Conservation (phyloP, 441 rosid genomes). For the Capsella rubella region DNA sequence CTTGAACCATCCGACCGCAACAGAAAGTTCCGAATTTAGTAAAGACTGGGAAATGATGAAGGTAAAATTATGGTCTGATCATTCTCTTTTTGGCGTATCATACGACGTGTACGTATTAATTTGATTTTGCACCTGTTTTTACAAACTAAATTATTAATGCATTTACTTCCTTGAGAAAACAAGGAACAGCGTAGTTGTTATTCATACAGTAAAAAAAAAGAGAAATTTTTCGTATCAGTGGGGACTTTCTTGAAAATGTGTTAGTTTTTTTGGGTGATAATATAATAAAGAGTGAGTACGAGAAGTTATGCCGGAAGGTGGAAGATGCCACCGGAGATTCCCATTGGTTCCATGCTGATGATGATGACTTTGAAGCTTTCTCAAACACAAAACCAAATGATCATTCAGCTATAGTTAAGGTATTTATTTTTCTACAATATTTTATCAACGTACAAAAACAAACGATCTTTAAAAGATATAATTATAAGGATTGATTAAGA, state of each 20-base stretch:
- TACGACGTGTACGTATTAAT: neutral
- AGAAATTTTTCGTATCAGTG: neutral
- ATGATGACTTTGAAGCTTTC: constrained; percentile 54
- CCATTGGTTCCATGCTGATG: constrained; percentile 24
- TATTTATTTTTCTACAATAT: constrained; percentile 21
- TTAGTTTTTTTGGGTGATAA: neutral
- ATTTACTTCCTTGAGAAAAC: too few relatives aligned
- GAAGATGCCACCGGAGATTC: constrained; percentile 45
- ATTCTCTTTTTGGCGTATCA: neutral
- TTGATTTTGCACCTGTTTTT: neutral
- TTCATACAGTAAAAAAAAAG: too few relatives aligned
- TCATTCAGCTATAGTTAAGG: constrained; percentile 75
- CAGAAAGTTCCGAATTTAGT: constrained; percentile 44
- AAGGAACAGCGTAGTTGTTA: too few relatives aligned
- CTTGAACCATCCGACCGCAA: neutral
- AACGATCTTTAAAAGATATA: neutral
- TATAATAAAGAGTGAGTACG: constrained; percentile 58
- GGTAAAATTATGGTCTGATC: constrained; percentile 43
- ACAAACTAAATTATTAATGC: neutral
- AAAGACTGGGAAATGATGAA: constrained; percentile 55
- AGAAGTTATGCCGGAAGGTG: constrained; percentile 53
- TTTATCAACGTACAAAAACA: neutral
- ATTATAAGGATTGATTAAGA: too few relatives aligned
- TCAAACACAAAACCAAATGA: constrained; percentile 46
- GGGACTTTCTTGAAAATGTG: neutral